Percentiles rank a stretch among this genome's conserved stretches.
Evolutionary conservation across 2,329 filamentous ascomycete genomes (phyloP).

Genomic region (Escovopsis sp.): DNA sequence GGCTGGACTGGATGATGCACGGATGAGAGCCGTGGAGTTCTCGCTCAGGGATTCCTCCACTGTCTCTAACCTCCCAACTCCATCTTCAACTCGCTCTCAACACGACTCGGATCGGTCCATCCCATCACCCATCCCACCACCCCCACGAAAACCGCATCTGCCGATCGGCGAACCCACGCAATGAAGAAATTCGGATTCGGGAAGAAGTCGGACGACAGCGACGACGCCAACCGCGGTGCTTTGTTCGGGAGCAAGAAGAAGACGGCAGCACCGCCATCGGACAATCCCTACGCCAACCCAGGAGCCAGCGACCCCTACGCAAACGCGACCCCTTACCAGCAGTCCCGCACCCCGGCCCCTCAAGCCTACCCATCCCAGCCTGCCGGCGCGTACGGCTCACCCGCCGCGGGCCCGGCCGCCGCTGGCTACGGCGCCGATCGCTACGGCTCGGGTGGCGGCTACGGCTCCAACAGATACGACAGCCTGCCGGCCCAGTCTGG

Average conservation of each 20-base stretch:
- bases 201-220: constrained; percentile 36
- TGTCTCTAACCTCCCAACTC: too few species aligned
- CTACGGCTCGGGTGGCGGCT: constrained; percentile 35
- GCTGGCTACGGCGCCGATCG: constrained; percentile 37
- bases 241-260: constrained; percentile 40
- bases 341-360: constrained; percentile 22
- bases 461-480: constrained; percentile 39
- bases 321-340: constrained; percentile 30
- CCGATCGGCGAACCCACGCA: constrained; percentile 5
- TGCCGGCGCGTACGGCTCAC: constrained; percentile 7
- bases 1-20: too few species aligned
- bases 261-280: constrained; percentile 26
- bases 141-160: too few species aligned
- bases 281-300: constrained; percentile 44
- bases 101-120: too few species aligned
- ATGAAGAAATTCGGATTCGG: constrained; percentile 49
- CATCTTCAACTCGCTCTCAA: too few species aligned
- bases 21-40: too few species aligned
- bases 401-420: constrained; percentile 13
- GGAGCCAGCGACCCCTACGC: constrained; percentile 35
- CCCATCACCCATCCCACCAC: too few species aligned
- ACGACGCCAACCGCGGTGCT: constrained; percentile 32
- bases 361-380: background rate
- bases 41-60: too few species aligned
- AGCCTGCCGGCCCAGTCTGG: constrained; percentile 17